Base-by-base conservation (phyloP, 768 basidiomycete genomes). In the Plicaturopsis crispa region DNA sequence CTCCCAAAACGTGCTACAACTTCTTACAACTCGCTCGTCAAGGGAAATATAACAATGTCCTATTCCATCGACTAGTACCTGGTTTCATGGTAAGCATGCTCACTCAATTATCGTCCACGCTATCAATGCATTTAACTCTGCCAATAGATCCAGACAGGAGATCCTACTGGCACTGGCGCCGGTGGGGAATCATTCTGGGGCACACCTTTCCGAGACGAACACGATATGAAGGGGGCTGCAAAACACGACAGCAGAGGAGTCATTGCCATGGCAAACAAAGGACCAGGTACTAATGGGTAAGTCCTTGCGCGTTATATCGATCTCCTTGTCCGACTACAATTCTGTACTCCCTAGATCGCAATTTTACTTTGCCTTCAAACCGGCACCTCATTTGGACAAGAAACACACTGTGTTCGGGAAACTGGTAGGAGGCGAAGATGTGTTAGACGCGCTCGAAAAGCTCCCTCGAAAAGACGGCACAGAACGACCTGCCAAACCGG, bases 1-100 rank as follows among this genome's bases (percentile, higher is more conserved):
- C 94, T 7, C 96, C 96, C 0, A 93, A 96, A 62, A 97, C 96
- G 1, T 97, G 93, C 50, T 99, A 99, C 59, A 99, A 99, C 57
- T 99, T 97, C 60, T 63, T 99, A 20, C 88, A 88, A 82, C 75
- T 99, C 6, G 93, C 96, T 0, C 76, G 80, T 44, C 70, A 80
- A 17, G 90, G 92, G 6, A 92, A 93, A 52, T 99, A 97, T 52
- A 80, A 97, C 47, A 67, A 89, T 48, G 81, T 80, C 41, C 60
- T 90, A 17, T 99, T 98, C 59, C 94, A 99, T 55, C 78, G 94
- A 14, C 65, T 94, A 19, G 87, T 97, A 10, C 93, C 92, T 4
- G 90, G 85, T 0, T 96, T 96, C 55, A 97, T 97, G 94, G 90
- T 90, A 43, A 36, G 67, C 46, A 20, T 36, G 4, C 5, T 36